A percentile compares a stretch with the other conserved stretches of the same genome.
Evolutionary conservation across 2,329 filamentous ascomycete genomes (phyloP).

Genomic region (Sphaerulina populicola): DNA sequence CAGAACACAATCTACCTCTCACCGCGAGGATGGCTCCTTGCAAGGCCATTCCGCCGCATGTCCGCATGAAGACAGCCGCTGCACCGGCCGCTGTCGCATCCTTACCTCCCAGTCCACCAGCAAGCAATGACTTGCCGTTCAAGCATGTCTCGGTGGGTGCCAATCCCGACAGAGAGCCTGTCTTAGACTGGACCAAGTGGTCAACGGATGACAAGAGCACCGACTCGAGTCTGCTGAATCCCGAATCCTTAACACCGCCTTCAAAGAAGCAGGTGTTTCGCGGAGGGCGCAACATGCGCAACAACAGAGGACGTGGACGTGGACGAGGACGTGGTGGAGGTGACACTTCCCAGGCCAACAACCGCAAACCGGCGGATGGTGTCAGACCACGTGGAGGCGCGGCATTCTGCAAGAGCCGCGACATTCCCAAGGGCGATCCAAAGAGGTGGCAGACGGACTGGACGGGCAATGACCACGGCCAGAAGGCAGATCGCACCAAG

Average conservation of each 20-base stretch:
- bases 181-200: neutral
- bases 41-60: constrained; percentile 5
- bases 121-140: neutral
- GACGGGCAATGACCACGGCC: neutral
- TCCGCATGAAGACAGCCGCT: constrained; percentile 2
- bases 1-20: neutral
- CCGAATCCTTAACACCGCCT: neutral
- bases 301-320: neutral
- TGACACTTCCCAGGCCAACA: neutral
- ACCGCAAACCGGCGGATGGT: neutral
- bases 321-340: constrained; percentile 1
- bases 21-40: neutral
- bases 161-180: neutral
- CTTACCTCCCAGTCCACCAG: neutral
- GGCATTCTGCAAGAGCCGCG: constrained; percentile 3
- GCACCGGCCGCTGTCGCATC: neutral
- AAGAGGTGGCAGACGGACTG: constrained; percentile 18
- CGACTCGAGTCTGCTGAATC: constrained; percentile 11
- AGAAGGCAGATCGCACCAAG: too few species aligned
- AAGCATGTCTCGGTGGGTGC: neutral
- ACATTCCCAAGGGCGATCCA: constrained; percentile 18
- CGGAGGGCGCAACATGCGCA: neutral
- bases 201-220: neutral
- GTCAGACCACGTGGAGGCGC: constrained; percentile 11
- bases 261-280: neutral